Base-by-base conservation (phyloP, 371 early-diverging fungal species). In the Phascolomyces articulosus region DNA sequence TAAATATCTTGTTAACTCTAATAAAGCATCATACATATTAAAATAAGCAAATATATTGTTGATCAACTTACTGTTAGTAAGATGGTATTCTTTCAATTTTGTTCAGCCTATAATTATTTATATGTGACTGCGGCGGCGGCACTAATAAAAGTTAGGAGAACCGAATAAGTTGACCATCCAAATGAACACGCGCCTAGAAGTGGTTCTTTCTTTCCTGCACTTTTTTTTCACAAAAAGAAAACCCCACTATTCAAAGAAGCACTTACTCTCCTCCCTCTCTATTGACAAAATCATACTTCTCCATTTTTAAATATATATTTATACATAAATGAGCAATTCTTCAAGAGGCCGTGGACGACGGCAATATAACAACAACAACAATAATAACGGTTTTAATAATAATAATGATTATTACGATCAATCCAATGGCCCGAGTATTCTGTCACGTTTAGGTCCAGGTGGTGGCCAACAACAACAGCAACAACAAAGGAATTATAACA, bases 391-490 rank as follows among this genome's bases (percentile, higher is more conserved):
- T n/a, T n/a, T n/a, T n/a, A n/a, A n/a, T n/a, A n/a, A 41, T 24
- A 59, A 58, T 34, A 56, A 38, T 57, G 40, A 63, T 55, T 47
- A 44, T 15, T 34, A 24, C 10, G 55, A 63, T 51, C 24, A 51
- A 13, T 55, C 58, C n/a, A 60, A 40, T 27, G 34, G 60, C 8
- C 26, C 62, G 6, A 66, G 73, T n/a, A 74, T 79, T 53, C 58
- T 64, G 20, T 62, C 80, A 31, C 70, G 80, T 29, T 61, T 79
- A 13, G 80, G 80, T 7, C 73, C 79, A 15, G 64, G 41, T 15
- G 26, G 27, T 16, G 62, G 48, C 11, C 34, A 34, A 34, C 34
- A 34, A 34, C 34, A 34, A 34, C 24, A n/a, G 16, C 24, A 55
- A 57, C n/a, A 41, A 41, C 3, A 38, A 51, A 20, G 18, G 20